Evolutionary conservation across 2,329 filamentous ascomycete genomes (phyloP).

Genomic region (Aspergillus japonicus): DNA sequence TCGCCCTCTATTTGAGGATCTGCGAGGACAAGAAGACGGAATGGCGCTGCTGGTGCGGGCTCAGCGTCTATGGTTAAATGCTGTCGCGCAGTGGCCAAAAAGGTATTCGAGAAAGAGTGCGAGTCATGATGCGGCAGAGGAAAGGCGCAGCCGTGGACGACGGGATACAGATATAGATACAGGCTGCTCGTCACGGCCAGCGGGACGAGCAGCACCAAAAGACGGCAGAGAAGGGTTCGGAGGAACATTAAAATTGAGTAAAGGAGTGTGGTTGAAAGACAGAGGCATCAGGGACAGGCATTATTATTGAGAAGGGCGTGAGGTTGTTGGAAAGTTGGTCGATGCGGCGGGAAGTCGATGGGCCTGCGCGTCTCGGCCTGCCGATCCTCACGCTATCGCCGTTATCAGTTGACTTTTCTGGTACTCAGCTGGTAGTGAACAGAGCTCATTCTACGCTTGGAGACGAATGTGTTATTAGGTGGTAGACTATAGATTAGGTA

Average conservation of each 20-base stretch:
- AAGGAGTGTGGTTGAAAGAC: background rate
- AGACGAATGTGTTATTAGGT: too few species aligned
- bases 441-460: too few species aligned
- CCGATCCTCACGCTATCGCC: background rate
- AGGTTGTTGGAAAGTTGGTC: background rate
- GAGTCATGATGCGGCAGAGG: conserved; percentile 49
- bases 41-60: conserved; percentile 51
- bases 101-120: conserved; percentile 16
- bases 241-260: conserved; percentile 31
- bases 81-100: conserved; percentile 38
- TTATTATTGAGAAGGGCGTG: background rate
- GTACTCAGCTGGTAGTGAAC: too few species aligned
- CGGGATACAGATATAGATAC: conserved; percentile 85
- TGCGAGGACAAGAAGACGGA: conserved; percentile 81
- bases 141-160: conserved; percentile 78
- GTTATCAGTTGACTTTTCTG: too few species aligned
- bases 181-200: conserved; percentile 67
- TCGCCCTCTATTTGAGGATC: conserved; percentile 95
- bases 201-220: conserved; percentile 57
- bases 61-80: conserved; percentile 29
- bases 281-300: background rate
- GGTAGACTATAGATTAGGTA: too few species aligned
- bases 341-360: background rate
- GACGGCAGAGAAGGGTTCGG: conserved; percentile 46
- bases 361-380: background rate